phyloP scores from a whole-genome alignment of 2,329 filamentous ascomycete species.

The Ustilaginoidea virens region DNA sequence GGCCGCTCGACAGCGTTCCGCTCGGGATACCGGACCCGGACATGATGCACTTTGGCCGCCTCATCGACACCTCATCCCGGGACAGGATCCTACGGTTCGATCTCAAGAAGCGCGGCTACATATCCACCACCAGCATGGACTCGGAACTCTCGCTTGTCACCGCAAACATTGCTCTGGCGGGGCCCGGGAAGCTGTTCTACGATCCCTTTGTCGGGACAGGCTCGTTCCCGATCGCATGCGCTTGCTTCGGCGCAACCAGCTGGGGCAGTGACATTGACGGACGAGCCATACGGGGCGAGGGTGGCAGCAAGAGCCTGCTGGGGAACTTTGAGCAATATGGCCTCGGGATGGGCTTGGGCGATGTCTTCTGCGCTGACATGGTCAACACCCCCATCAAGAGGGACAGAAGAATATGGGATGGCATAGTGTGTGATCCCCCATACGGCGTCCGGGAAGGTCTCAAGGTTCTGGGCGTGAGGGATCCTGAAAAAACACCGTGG shows the following conservation, averaged over 20 bases:
- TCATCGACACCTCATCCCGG: conserved; percentile 50
- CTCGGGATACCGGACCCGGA: conserved; percentile 37
- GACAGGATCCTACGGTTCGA: conserved; percentile 61
- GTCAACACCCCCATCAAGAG: conserved; percentile 67
- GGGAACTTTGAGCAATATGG: conserved; percentile 80
- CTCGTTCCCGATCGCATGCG: conserved; percentile 78
- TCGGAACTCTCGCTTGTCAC: conserved; percentile 83
- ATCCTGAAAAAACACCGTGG: conserved; percentile 42
- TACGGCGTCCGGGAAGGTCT: conserved; percentile 90
- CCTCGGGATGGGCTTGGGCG: conserved; percentile 49
- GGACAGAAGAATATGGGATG: conserved; percentile 53
- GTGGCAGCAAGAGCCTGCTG: conserved; percentile 30
- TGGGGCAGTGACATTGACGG: conserved; percentile 92
- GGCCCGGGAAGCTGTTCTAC: conserved; percentile 72
- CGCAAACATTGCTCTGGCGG: conserved; percentile 76
- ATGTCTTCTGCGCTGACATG: conserved; percentile 71
- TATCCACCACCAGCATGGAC: conserved; percentile 95
- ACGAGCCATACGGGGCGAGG: conserved; percentile 64
- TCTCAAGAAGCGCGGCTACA: conserved; percentile 85
- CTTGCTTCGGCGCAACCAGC: conserved; percentile 72
- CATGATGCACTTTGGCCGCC: conserved; percentile 54
- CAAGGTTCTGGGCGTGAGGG: conserved; percentile 67
- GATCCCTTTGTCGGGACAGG: conserved; percentile 95
- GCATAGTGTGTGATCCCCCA: conserved; percentile 87
- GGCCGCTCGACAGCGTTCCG: conserved; percentile 38